Conservation (phyloP, 2,329 filamentous ascomycete genomes). For the Neoarthrinium moseri region DNA sequence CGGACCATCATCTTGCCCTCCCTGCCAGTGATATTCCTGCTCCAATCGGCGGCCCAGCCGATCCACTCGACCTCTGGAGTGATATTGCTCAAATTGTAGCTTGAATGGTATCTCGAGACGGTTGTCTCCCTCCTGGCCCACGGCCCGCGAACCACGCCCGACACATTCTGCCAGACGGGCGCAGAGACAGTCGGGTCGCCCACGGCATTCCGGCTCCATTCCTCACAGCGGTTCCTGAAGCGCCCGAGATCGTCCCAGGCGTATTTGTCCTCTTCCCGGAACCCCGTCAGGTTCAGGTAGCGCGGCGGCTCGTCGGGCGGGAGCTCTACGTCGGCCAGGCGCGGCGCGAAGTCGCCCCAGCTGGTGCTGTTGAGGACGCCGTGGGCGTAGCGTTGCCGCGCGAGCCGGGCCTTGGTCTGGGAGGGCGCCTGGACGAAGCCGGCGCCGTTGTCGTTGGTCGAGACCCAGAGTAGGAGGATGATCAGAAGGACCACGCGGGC, state of each 20-base stretch:
- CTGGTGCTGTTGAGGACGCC: conserved; percentile 52
- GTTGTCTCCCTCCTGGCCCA: conserved; percentile 64
- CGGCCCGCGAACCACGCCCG: conserved; percentile 72
- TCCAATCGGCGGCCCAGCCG: conserved; percentile 58
- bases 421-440: conserved; percentile 42
- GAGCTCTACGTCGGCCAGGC: conserved; percentile 20
- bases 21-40: conserved; percentile 75
- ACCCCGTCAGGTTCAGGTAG: conserved; percentile 74
- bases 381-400: conserved; percentile 51
- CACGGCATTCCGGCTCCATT: conserved; percentile 56
- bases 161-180: conserved; percentile 73
- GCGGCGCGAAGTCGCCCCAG: conserved; percentile 61
- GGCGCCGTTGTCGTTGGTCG: conserved; percentile 37
- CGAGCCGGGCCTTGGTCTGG: conserved; percentile 43
- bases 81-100: conserved; percentile 64
- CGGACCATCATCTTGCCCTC: conserved; percentile 69
- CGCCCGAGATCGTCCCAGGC: conserved; percentile 72
- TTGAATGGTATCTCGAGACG: conserved; percentile 43
- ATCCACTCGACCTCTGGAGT: conserved; percentile 67
- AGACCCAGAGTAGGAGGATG: conserved; percentile 43
- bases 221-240: conserved; percentile 64
- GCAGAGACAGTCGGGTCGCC: conserved; percentile 39
- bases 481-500: conserved; percentile 41
- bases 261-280: conserved; percentile 71
- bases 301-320: conserved; percentile 28